Conservation (phyloP, 306 rosid genomes). For the Inga laurina region DNA sequence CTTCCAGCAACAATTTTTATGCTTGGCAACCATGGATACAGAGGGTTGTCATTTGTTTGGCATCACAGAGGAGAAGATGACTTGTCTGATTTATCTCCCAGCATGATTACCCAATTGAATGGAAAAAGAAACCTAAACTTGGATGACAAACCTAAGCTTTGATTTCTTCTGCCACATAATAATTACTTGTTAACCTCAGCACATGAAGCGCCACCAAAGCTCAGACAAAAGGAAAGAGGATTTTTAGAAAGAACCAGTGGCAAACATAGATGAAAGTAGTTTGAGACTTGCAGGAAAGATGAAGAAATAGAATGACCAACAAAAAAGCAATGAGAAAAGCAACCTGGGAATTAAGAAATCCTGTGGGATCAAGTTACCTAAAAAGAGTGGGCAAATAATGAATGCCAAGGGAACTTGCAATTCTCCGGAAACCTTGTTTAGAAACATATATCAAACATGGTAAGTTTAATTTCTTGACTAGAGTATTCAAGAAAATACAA, state of each 20-base stretch:
- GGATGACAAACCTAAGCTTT: not conserved
- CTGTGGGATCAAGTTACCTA: not conserved
- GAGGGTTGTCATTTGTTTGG: not conserved
- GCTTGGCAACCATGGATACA: not conserved
- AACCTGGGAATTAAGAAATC: not conserved
- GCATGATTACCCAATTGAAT: not conserved
- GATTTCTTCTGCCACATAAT: not conserved
- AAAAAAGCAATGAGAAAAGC: not conserved
- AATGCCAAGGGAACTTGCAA: not conserved
- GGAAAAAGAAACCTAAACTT: not conserved
- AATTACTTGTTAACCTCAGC: not conserved
- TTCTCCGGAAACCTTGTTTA: not conserved
- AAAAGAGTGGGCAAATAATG: not conserved
- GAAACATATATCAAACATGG: not conserved
- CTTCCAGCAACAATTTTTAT: not conserved
- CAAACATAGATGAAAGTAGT: not conserved
- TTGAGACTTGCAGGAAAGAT: not conserved
- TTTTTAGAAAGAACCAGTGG: not conserved
- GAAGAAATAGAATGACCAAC: not conserved
- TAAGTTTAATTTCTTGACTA: not conserved
- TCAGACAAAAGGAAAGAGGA: not conserved
- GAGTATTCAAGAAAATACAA: not conserved
- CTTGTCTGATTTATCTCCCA: not conserved
- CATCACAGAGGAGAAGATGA: not conserved
- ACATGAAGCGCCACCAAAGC: not conserved